phyloP scores from a whole-genome alignment of 345 rosid species.

The Camelina hispida region DNA sequence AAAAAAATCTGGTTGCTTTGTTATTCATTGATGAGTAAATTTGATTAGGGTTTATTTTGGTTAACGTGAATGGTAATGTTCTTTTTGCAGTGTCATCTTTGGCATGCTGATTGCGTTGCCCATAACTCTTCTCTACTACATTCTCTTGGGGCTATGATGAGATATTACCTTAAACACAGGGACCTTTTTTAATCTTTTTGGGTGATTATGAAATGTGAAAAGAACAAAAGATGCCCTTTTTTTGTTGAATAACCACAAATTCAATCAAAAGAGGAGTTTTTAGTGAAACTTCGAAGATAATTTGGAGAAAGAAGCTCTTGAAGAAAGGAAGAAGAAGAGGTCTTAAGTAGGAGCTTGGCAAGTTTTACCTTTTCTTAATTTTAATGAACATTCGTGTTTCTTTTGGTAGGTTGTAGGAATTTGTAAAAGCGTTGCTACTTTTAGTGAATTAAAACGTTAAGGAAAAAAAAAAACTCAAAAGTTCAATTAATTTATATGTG shows the following conservation, averaged over 20 bases:
- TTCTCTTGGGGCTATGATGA: constrained; percentile 73
- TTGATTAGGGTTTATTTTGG: background rate
- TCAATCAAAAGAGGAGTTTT: constrained; percentile 17
- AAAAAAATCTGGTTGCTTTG: background rate
- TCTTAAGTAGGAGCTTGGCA: constrained; percentile 20
- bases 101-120: constrained; percentile 99
- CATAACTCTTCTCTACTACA: constrained; percentile 92
- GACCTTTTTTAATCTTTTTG: constrained; percentile 1
- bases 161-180: background rate
- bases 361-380: constrained; percentile 20
- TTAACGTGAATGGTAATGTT: background rate
- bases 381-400: constrained; percentile 27
- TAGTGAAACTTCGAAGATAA: constrained; percentile 10
- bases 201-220: constrained; percentile 26
- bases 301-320: constrained; percentile 33
- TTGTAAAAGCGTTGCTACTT: constrained; percentile 35
- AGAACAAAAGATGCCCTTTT: constrained; percentile 23
- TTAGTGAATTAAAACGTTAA: constrained; percentile 15
- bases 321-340: constrained; percentile 31
- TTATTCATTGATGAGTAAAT: background rate
- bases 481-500: background rate
- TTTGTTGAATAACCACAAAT: constrained; percentile 35
- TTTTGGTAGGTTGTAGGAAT: constrained; percentile 38
- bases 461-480: background rate
- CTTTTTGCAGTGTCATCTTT: constrained; percentile 80